Percentiles rank a stretch among this genome's conserved stretches.
phyloP scores from a whole-genome alignment of 116 monocot species.

The Phalaenopsis hybrid region DNA sequence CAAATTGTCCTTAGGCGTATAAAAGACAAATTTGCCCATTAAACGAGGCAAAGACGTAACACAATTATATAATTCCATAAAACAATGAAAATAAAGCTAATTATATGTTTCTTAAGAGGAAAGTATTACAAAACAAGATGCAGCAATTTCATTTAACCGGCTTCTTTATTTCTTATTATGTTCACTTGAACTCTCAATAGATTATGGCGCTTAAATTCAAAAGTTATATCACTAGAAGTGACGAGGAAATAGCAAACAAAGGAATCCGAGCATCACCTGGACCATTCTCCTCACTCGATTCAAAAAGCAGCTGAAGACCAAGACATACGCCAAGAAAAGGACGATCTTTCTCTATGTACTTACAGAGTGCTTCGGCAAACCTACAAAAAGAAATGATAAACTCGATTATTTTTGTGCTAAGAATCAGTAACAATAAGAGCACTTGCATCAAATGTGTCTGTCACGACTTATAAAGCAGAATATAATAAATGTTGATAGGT shows the following conservation, averaged over 20 bases:
- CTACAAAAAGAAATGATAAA: constrained; percentile 18
- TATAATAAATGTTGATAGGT: not conserved
- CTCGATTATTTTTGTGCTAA: not conserved
- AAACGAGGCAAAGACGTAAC: too few relatives aligned
- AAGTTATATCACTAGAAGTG: not conserved
- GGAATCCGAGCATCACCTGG: constrained; percentile 34
- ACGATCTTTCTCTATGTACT: constrained; percentile 66
- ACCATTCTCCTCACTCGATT: constrained; percentile 93
- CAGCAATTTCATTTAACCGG: not conserved
- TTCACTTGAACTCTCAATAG: not conserved
- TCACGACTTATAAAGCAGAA: not conserved
- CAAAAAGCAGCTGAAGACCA: constrained; percentile 92
- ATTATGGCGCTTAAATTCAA: constrained; percentile 1
- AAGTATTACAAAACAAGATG: not conserved
- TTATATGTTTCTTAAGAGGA: not conserved
- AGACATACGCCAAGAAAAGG: constrained; percentile 95
- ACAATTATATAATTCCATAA: not conserved
- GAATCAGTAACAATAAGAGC: constrained; percentile 3
- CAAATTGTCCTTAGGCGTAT: too few relatives aligned
- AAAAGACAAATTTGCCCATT: too few relatives aligned
- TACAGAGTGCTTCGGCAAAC: constrained; percentile 74
- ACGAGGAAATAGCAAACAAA: constrained; percentile 1
- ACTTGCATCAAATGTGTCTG: not conserved
- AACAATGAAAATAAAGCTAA: not conserved
- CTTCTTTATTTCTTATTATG: not conserved